A percentile compares a stretch with the other conserved stretches of the same genome.
Evolutionary conservation across 2,329 filamentous ascomycete genomes (phyloP).

Genomic region (Whalleya microplaca): DNA sequence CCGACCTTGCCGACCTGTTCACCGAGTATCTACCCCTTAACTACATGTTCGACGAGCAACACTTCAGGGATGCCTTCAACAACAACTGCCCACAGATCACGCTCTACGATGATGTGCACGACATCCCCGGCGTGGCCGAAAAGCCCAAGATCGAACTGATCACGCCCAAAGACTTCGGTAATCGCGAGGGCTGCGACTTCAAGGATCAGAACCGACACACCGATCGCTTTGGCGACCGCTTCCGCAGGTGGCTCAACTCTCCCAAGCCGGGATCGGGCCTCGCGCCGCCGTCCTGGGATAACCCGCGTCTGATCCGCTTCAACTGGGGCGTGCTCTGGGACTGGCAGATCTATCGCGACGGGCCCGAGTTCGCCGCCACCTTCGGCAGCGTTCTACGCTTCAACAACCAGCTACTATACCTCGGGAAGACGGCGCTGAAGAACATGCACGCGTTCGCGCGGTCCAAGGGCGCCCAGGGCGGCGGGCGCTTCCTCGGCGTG

Average conservation of each 20-base stretch:
- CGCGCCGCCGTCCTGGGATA: conserved; percentile 31
- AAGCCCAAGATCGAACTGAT: conserved; percentile 44
- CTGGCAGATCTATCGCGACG: conserved; percentile 50
- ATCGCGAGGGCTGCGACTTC: conserved; percentile 43
- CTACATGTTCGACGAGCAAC: conserved; percentile 52
- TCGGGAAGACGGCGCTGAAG: conserved; percentile 42
- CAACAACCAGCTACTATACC: conserved; percentile 45
- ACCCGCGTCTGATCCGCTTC: conserved; percentile 46
- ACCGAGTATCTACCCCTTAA: conserved; percentile 43
- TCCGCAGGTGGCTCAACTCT: conserved; percentile 39
- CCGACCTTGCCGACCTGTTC: conserved; percentile 47
- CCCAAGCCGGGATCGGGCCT: conserved; percentile 32
- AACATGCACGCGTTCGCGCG: conserved; percentile 41
- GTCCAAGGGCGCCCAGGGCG: conserved; percentile 24
- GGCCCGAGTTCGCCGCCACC: conserved; percentile 49
- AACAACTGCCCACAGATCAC: conserved; percentile 48
- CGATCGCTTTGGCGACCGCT: conserved; percentile 41
- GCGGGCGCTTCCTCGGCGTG: conserved; percentile 43
- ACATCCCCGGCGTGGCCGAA: conserved; percentile 42
- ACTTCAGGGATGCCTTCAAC: conserved; percentile 45
- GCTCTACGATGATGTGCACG: conserved; percentile 42
- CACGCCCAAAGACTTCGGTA: conserved; percentile 45
- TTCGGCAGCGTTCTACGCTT: conserved; percentile 48
- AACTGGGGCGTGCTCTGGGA: conserved; percentile 51
- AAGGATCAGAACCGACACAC: conserved; percentile 47